phyloP scores from a whole-genome alignment of 176 grass and related monocot genomes.

The Tillandsia fasciculata region DNA sequence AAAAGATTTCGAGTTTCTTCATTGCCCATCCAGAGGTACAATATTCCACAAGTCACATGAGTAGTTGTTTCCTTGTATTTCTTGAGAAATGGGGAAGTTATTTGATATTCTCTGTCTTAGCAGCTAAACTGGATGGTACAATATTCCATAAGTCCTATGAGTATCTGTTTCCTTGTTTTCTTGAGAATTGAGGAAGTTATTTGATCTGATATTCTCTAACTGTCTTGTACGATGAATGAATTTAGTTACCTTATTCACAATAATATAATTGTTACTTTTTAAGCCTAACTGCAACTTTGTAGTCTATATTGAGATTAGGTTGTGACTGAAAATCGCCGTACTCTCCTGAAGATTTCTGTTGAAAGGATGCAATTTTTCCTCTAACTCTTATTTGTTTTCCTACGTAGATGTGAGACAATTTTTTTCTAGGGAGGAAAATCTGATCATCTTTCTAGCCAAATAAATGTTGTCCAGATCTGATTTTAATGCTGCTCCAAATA shows the following conservation, averaged over 20 bases:
- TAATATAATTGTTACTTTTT: too few relatives aligned
- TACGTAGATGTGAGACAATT: not conserved
- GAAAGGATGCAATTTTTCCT: not conserved
- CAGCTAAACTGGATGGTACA: conserved; percentile 28
- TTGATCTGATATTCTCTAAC: not conserved
- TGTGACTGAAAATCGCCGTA: too few relatives aligned
- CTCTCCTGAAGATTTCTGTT: not conserved
- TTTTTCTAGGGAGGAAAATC: not conserved
- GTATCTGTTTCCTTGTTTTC: not conserved
- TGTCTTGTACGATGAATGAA: too few relatives aligned
- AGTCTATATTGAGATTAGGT: too few relatives aligned
- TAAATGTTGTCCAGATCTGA: not conserved
- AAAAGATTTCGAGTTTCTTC: conserved; percentile 60
- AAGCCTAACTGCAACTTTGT: too few relatives aligned
- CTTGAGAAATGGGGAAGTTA: not conserved
- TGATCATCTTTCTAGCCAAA: not conserved
- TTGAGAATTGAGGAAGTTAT: not conserved
- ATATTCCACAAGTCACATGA: conserved; percentile 5
- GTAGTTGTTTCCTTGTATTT: not conserved
- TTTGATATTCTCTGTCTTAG: not conserved
- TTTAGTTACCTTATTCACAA: too few relatives aligned
- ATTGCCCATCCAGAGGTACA: conserved; percentile 58
- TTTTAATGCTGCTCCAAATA: not conserved
- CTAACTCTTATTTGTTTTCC: not conserved
- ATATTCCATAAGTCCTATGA: conserved; percentile 1